Conservation (phyloP, 306 rosid species). For the Arachis stenosperma region DNA sequence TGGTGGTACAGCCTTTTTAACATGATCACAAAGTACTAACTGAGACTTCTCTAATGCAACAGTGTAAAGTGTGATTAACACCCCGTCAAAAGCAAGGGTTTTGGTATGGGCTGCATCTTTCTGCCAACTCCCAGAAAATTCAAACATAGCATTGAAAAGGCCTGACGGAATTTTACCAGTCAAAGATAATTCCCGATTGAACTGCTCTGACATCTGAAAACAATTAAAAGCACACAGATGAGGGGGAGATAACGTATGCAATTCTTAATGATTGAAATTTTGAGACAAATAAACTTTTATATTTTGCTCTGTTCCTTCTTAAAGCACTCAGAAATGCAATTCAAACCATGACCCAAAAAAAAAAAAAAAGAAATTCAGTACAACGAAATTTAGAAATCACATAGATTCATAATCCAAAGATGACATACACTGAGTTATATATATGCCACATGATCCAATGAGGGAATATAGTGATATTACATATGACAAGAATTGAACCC, state of each 20-base stretch:
- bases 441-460: not conserved
- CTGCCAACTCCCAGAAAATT: constrained; percentile 96
- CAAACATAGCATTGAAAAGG: constrained; percentile 92
- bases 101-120: constrained; percentile 92
- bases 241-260: constrained; percentile 28
- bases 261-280: constrained; percentile 9
- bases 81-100: constrained; percentile 95
- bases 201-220: constrained; percentile 97
- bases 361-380: constrained; percentile 10
- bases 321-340: constrained; percentile 29
- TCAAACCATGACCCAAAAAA: not conserved
- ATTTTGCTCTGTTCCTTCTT: constrained; percentile 20
- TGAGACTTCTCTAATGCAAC: constrained; percentile 95
- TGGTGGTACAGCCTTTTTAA: constrained; percentile 82
- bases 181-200: constrained; percentile 87
- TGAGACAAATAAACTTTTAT: not conserved
- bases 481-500: constrained; percentile 22
- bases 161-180: constrained; percentile 97
- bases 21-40: constrained; percentile 72
- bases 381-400: constrained; percentile 1
- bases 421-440: constrained; percentile 3
- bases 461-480: constrained; percentile 1
- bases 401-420: constrained; percentile 27
- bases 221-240: constrained; percentile 34
- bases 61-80: constrained; percentile 86